Conservation (phyloP, 202 grass and related monocot species). For the Miscanthus sacchariflorus region DNA sequence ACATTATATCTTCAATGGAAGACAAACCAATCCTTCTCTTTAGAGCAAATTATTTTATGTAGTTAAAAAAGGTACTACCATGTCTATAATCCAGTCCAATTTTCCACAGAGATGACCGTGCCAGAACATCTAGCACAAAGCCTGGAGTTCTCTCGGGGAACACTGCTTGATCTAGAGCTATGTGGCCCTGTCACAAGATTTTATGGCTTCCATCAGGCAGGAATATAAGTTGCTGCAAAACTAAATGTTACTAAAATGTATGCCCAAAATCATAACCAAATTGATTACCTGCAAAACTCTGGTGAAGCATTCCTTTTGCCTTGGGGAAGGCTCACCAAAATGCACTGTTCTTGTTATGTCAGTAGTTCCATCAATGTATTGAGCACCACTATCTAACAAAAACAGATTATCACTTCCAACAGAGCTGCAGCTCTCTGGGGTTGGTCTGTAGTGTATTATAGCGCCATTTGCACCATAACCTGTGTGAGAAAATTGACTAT, state of each 20-base stretch:
- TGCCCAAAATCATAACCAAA: slow-evolving; percentile 9
- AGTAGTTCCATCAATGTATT: slow-evolving; percentile 96
- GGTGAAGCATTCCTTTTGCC: slow-evolving; percentile 95
- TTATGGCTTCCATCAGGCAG: slow-evolving; percentile 11
- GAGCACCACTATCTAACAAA: slow-evolving; percentile 98
- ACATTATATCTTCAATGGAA: slow-evolving; percentile 14
- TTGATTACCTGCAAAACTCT: slow-evolving; percentile 88
- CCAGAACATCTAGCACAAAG: slow-evolving; percentile 94
- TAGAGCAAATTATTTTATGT: neutral
- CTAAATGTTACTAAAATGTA: neutral
- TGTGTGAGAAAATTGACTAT: slow-evolving; percentile 41
- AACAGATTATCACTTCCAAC: slow-evolving; percentile 85
- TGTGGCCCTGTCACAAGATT: slow-evolving; percentile 77
- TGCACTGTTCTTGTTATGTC: slow-evolving; percentile 98
- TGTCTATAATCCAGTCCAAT: slow-evolving; percentile 98
- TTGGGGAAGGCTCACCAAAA: slow-evolving; percentile 83
- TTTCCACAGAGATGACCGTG: slow-evolving; percentile 96
- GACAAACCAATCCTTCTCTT: slow-evolving; percentile 2
- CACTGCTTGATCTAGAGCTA: slow-evolving; percentile 89
- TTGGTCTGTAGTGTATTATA: slow-evolving; percentile 94
- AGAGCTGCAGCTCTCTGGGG: slow-evolving; percentile 70
- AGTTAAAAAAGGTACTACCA: slow-evolving; percentile 40
- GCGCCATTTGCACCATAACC: slow-evolving; percentile 99
- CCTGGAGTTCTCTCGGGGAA: slow-evolving; percentile 96
- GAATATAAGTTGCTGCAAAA: neutral